Percentiles rank a stretch among this genome's conserved stretches.
phyloP scores from a whole-genome alignment of 257 asterid species.

The Solanum pennellii region DNA sequence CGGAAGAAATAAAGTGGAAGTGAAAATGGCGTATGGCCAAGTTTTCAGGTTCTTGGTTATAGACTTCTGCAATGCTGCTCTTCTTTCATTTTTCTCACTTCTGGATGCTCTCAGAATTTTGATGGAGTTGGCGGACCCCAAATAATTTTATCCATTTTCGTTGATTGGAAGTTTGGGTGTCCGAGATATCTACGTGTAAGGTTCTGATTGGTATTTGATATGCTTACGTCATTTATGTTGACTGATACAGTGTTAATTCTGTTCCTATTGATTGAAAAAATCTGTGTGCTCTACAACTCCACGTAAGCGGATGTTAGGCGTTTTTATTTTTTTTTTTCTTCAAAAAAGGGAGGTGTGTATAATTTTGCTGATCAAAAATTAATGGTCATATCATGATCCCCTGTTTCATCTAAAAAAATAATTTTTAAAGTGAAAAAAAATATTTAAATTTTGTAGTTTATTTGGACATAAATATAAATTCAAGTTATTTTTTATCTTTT shows the following conservation, averaged over 20 bases:
- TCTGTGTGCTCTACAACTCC: not conserved
- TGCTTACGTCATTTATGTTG: not conserved
- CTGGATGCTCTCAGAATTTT: constrained; percentile 5
- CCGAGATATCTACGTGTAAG: not conserved
- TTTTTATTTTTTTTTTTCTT: no score
- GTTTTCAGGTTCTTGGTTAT: not conserved
- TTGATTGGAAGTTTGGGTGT: constrained; percentile 15
- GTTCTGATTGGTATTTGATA: not conserved
- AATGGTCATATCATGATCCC: not conserved
- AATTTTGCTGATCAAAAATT: no score
- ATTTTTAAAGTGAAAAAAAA: no score
- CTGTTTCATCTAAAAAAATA: not conserved
- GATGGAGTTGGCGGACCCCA: constrained; percentile 42
- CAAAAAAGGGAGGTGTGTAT: not conserved
- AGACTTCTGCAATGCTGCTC: not conserved
- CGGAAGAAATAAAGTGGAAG: not conserved
- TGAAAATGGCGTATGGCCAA: constrained; percentile 2
- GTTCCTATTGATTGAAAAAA: not conserved
- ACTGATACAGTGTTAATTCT: not conserved
- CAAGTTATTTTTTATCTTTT: no score
- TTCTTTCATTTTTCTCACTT: not conserved
- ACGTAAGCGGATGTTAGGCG: not conserved
- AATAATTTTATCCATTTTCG: constrained; percentile 26
- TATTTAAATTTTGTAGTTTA: not conserved
- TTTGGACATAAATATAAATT: not conserved